Evolutionary conservation across 148 eudicot species (phyloP), one percentile per base, ranked within the genome.

Genomic region (Amaranthus hypochondriacus): DNA sequence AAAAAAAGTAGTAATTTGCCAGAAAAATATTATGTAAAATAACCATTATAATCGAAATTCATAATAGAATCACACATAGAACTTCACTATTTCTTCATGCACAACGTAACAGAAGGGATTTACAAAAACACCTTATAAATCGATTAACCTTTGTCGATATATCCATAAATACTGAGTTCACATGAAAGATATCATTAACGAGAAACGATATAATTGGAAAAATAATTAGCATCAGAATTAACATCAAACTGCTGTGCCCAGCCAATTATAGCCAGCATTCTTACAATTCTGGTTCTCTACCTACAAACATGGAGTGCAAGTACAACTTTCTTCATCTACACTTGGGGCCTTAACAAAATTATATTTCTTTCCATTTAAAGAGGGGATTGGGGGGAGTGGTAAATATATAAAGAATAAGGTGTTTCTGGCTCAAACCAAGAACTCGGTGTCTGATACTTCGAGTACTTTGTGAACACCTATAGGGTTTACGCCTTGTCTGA

Each of bases 401-500:
- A 12, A 70, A 69, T 39, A 72, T 48, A 73, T 62, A 57, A 73
- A 76, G 71, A 73, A 68, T 68, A 3, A n/a, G 46, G 52, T 21
- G 55, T 66, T 58, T 75, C 56, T 50, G 55, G 66, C 84, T 87
- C 77, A 89, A 70, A 89, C 87, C 71, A 91, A 68, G 76, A 89
- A 89, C 49, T 91, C 98, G 2, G 97, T 64, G 73, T 93, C 98
- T 21, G 97, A 81, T 49, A 91, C 86, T 82, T 94, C 98, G 62
- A 94, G 92, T 66, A 90, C 96, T 77, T 89, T 89, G 85, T 94
- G 98, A 54, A 84, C 49, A n/a, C 98, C 97, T 47, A 94, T 89
- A 13, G 98, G 88, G 66, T 87, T 95, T 48, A 95, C 98, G 18
- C 96, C 97, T 68, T 85, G 79, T 58, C 90, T 85, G 87, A 95